These are phyloP conservation scores for Fusarium xyrophilum DNA, from an alignment of 2,329 filamentous ascomycete genomes.

Conservation along the genomic window DNA sequence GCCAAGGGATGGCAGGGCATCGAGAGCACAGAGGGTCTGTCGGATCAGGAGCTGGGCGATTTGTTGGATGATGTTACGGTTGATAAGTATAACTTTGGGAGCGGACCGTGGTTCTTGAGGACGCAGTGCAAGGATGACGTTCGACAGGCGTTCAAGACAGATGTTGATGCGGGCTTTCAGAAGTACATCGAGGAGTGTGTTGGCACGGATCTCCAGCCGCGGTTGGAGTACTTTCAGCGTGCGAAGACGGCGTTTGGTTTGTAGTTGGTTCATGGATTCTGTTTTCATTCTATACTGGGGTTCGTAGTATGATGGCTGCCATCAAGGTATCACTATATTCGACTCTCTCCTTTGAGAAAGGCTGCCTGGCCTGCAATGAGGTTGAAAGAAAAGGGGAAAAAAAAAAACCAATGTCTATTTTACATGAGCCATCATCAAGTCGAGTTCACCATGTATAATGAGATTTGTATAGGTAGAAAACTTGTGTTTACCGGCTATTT, in stretches of 20 bases:
- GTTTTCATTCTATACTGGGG: background rate
- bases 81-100: slow-evolving; percentile 62
- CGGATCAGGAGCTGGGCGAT: slow-evolving; percentile 46
- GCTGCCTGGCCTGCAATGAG: rapidly evolving
- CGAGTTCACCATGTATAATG: rapidly evolving
- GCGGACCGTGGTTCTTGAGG: slow-evolving; percentile 59
- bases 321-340: rapidly evolving
- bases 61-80: slow-evolving; percentile 54
- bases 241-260: slow-evolving; percentile 59
- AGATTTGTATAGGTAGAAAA: rapidly evolving
- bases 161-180: slow-evolving; percentile 52
- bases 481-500: background rate
- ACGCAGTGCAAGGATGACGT: slow-evolving; percentile 52
- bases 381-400: background rate
- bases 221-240: slow-evolving; percentile 51
- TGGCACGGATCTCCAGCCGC: slow-evolving; percentile 43
- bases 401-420: background rate
- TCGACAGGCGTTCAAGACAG: slow-evolving; percentile 44
- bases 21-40: slow-evolving; percentile 38
- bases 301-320: background rate
- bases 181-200: slow-evolving; percentile 58
- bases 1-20: slow-evolving; percentile 44
- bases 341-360: rapidly evolving
- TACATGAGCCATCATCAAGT: background rate
- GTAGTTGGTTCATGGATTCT: background rate